Conservation (phyloP, 345 rosid species). For the Linum tenue region DNA sequence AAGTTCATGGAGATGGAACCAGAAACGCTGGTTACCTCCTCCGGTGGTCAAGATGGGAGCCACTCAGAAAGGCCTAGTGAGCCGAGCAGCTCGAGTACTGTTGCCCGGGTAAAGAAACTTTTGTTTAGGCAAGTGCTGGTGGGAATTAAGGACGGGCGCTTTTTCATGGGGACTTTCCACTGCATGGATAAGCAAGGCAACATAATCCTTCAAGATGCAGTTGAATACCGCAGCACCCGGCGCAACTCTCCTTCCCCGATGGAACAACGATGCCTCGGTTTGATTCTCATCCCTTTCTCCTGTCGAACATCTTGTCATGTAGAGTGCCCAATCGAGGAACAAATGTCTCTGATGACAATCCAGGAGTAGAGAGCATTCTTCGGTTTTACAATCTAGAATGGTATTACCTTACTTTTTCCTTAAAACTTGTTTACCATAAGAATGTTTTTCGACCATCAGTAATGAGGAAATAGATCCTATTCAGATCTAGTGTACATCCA, state of each 20-base stretch:
- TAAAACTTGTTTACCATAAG: neutral
- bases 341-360: slow-evolving; percentile 22
- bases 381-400: too few relatives aligned
- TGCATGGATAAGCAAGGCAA: slow-evolving; percentile 93
- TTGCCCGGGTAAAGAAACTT: slow-evolving; percentile 42
- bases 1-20: neutral
- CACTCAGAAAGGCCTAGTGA: neutral
- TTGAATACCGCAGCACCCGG: slow-evolving; percentile 74
- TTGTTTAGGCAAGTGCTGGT: slow-evolving; percentile 66
- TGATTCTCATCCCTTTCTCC: slow-evolving; percentile 63
- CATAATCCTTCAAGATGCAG: slow-evolving; percentile 72
- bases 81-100: slow-evolving; percentile 25
- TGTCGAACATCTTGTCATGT: slow-evolving; percentile 63
- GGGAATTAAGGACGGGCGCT: slow-evolving; percentile 80
- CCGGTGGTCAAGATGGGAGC: neutral
- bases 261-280: slow-evolving; percentile 84
- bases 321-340: slow-evolving; percentile 33
- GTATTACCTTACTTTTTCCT: neutral
- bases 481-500: neutral
- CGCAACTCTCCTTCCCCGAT: slow-evolving; percentile 72
- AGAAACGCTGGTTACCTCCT: neutral
- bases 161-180: slow-evolving; percentile 82
- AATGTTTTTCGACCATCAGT: too few relatives aligned
- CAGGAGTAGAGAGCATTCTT: slow-evolving; percentile 16
- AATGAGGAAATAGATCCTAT: neutral